A percentile compares a stretch with the other conserved stretches of the same genome.
Evolutionary conservation across 345 rosid genomes (phyloP).

Genomic region (Euphorbia lathyris): DNA sequence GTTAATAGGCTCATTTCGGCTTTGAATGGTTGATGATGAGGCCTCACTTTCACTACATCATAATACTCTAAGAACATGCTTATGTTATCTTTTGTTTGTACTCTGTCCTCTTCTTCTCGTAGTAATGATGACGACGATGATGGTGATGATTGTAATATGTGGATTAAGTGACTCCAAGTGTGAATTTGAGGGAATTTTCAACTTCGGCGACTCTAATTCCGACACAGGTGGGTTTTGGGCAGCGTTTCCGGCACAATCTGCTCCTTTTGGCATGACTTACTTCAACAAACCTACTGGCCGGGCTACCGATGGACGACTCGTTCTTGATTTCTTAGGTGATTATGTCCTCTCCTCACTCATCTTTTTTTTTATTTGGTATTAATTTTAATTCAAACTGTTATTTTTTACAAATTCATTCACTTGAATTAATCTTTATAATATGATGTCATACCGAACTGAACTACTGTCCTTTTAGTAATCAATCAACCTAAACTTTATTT

Average conservation of each 20-base stretch:
- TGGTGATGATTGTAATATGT: conserved; percentile 21
- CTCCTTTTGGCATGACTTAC: conserved; percentile 80
- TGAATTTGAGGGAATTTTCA: conserved; percentile 66
- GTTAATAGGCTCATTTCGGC: too few species aligned
- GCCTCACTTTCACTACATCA: too few species aligned
- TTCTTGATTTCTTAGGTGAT: conserved; percentile 78
- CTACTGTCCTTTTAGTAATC: too few species aligned
- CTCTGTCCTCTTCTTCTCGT: background rate
- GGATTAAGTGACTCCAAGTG: conserved; percentile 39
- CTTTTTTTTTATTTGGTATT: background rate
- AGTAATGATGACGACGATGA: conserved; percentile 14
- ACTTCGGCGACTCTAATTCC: conserved; percentile 85
- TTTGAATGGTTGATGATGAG: too few species aligned
- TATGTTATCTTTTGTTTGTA: too few species aligned
- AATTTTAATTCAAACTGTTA: too few species aligned
- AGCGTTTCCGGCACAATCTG: conserved; percentile 75
- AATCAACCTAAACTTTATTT: too few species aligned
- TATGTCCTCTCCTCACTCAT: background rate
- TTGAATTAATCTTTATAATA: too few species aligned
- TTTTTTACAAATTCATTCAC: too few species aligned
- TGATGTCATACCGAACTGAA: too few species aligned
- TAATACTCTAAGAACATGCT: too few species aligned
- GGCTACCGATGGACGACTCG: conserved; percentile 80
- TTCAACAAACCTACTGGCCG: conserved; percentile 77
- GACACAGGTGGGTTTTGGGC: conserved; percentile 95